Conservation (phyloP, 345 rosid genomes). For the Euphorbia peplus region DNA sequence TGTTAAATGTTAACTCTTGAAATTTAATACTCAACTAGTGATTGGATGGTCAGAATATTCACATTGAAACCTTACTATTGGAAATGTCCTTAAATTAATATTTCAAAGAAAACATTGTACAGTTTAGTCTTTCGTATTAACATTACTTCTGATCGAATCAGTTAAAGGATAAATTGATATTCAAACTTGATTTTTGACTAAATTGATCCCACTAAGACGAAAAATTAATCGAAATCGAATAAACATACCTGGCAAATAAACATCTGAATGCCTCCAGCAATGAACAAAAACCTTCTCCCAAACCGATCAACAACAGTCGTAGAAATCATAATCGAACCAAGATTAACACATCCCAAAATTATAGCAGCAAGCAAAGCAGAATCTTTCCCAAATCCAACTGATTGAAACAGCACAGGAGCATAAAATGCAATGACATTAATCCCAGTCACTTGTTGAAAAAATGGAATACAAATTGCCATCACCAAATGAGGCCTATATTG, state of each 20-base stretch:
- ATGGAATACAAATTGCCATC: conserved; percentile 62
- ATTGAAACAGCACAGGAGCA: conserved; percentile 71
- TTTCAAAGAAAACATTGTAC: no score
- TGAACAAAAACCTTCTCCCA: conserved; percentile 72
- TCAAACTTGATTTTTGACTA: no score
- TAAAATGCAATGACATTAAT: conserved; percentile 74
- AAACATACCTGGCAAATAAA: conserved; percentile 56
- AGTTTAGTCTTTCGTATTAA: no score
- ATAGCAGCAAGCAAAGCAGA: conserved; percentile 62
- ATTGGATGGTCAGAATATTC: no score
- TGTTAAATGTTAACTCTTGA: no score
- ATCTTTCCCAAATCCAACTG: conserved; percentile 70
- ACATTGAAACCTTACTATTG: no score
- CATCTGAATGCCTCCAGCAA: conserved; percentile 65
- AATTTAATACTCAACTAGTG: no score
- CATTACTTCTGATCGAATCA: no score
- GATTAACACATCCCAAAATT: conserved; percentile 66
- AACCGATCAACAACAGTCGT: conserved; percentile 58
- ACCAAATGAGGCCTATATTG: conserved; percentile 70
- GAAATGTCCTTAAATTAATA: no score
- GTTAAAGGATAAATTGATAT: no score
- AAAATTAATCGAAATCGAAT: not conserved
- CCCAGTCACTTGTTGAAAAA: conserved; percentile 80
- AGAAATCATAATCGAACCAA: conserved; percentile 56
- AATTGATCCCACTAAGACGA: no score